Base-by-base conservation (phyloP, 2,329 filamentous ascomycete species). In the Epichloe glyceriae region DNA sequence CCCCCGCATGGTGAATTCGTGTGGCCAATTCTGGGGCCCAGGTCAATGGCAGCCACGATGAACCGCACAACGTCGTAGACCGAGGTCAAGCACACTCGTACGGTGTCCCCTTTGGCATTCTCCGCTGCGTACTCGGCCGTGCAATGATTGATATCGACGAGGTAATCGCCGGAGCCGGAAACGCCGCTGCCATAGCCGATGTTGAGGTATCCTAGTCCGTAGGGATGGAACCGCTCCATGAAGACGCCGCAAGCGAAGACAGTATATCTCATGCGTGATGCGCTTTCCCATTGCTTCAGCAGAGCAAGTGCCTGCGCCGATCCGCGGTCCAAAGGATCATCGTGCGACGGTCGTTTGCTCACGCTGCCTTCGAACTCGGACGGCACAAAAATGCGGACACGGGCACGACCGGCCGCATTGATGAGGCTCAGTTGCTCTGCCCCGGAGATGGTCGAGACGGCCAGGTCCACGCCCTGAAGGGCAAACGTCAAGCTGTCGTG, bases 221-320 rank as follows among this genome's bases (percentile, higher is more conserved):
- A 79, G 0, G 80, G 81, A 19, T 79, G 79, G 58, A 89, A 88
- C 1, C 84, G 73, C 61, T 89, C 85, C 71, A 88, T 89, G 56
- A 89, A 80, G 33, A 88, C 66, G 19, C 86, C 86, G 57, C 86
- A 89, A 0, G 81, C 78, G 64, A 89, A 88, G 26, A 82, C 72
- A 0, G 85, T 88, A 54, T 76, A 86, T 41, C 76, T 73, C 69
- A 89, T 85, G 52, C 72, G 65, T 2, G 70, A 67, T 3, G 70
- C 67, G 4, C 68, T 62, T 14, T 70, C 65, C 63, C 78, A 82
- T 46, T 79, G 71, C 46, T 74, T 70, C 4, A 87, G 67, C 15
- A 76, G 70, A 2, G 71, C 68, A 5, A 83, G 68, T 2, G 82
- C 81, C n/a, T 72, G 70, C 11, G 70, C 68, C 20, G 76, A 78